phyloP scores from a whole-genome alignment of 306 rosid species.

The Abrus pulchellus region DNA sequence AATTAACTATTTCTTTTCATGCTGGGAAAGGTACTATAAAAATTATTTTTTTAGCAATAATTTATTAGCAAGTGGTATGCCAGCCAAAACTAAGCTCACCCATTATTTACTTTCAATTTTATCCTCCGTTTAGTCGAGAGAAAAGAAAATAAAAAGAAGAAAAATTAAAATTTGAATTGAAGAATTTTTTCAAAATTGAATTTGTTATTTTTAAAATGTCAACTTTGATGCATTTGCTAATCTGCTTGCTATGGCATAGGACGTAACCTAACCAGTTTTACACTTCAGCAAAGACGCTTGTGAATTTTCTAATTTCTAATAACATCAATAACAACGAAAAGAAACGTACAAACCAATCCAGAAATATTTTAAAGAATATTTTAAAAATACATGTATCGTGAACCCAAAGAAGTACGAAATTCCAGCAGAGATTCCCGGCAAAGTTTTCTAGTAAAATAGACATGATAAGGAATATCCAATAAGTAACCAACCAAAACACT shows the following conservation, averaged over 20 bases:
- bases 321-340: not conserved
- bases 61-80: not conserved
- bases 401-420: not conserved
- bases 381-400: constrained; percentile 10
- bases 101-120: not conserved
- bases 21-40: not conserved
- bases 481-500: not conserved
- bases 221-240: not conserved
- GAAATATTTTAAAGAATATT: not conserved
- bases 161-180: too few species aligned
- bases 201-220: too few species aligned
- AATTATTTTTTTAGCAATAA: not conserved
- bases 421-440: not conserved
- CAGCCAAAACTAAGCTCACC: not conserved
- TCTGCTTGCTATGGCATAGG: not conserved
- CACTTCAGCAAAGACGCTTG: not conserved
- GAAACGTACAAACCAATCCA: not conserved
- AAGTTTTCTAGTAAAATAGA: not conserved
- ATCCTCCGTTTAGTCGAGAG: too few species aligned
- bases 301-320: not conserved
- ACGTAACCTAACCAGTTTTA: not conserved
- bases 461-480: not conserved
- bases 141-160: too few species aligned
- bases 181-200: too few species aligned
- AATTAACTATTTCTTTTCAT: not conserved